Evolutionary conservation across 2,329 filamentous ascomycete genomes (phyloP).

Genomic region (Phyllosticta citriasiana): DNA sequence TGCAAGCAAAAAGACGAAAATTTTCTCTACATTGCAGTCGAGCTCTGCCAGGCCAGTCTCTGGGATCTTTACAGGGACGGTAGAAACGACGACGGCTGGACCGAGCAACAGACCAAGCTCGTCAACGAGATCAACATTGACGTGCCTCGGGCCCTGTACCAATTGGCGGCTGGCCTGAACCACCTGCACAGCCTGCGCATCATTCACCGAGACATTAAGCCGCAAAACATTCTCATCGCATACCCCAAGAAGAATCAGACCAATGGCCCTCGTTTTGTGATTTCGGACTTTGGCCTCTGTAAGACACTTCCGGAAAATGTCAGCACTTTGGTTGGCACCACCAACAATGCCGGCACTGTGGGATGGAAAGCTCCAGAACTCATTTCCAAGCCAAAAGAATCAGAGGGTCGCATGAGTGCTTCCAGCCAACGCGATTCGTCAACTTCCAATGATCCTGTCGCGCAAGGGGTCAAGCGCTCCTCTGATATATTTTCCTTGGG

Average conservation of each 20-base stretch:
- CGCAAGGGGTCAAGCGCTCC: conserved; percentile 77
- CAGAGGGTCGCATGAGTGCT: conserved; percentile 28
- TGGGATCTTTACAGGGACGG: conserved; percentile 77
- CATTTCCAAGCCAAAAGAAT: conserved; percentile 49
- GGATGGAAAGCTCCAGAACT: conserved; percentile 96
- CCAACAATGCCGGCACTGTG: conserved; percentile 84
- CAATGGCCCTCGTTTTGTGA: conserved; percentile 70
- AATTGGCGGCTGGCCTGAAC: conserved; percentile 80
- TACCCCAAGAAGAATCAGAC: conserved; percentile 58
- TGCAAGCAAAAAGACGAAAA: conserved; percentile 80
- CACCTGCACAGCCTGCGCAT: conserved; percentile 88
- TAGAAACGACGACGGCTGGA: conserved; percentile 34
- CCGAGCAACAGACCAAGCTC: conserved; percentile 54
- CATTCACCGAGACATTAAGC: conserved; percentile 93
- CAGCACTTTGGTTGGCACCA: conserved; percentile 89
- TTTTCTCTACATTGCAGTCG: conserved; percentile 92
- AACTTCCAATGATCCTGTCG: conserved; percentile 32
- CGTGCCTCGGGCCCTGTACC: conserved; percentile 68
- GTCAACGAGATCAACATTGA: conserved; percentile 65
- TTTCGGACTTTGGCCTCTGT: conserved; percentile 95
- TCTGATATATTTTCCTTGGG: conserved; percentile 97
- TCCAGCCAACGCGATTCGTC: conserved; percentile 34
- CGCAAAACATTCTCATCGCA: conserved; percentile 88
- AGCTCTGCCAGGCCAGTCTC: conserved; percentile 86
- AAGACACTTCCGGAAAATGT: conserved; percentile 94